Percentiles rank a stretch among this genome's conserved stretches.
Evolutionary conservation across 1,139 yeast species (phyloP).

Genomic region (Protomyces pachydermus): DNA sequence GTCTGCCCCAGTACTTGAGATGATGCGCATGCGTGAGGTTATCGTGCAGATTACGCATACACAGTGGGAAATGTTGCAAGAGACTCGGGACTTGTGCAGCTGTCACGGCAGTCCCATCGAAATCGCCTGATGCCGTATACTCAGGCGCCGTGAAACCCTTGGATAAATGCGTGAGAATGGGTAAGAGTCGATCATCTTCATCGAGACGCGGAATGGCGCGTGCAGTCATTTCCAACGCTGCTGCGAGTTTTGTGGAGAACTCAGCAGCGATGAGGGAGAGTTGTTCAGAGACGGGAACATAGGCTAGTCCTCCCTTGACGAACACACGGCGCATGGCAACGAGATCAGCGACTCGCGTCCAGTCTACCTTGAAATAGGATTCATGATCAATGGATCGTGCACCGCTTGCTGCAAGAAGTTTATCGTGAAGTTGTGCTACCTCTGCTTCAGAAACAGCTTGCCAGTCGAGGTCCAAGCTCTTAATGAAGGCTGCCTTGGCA

Average conservation of each 20-base stretch:
- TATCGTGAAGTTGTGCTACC: conserved; percentile 48
- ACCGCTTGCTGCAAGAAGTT: conserved; percentile 47
- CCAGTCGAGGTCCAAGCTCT: conserved; percentile 56
- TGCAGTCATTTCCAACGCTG: conserved; percentile 61
- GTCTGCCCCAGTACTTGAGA: conserved; percentile 75
- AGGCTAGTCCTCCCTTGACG: conserved; percentile 66
- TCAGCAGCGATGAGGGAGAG: conserved; percentile 62
- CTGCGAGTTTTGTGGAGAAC: conserved; percentile 52
- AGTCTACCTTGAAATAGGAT: conserved; percentile 73
- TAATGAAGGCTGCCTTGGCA: conserved; percentile 64
- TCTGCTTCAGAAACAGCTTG: conserved; percentile 63
- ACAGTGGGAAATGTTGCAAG: conserved; percentile 71
- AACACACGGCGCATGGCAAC: conserved; percentile 66
- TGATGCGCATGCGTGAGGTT: conserved; percentile 61
- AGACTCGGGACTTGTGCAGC: conserved; percentile 58
- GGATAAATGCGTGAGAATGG: conserved; percentile 72
- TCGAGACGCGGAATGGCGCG: conserved; percentile 77
- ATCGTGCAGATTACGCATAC: conserved; percentile 66
- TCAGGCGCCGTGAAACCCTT: conserved; percentile 51
- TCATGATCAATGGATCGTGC: conserved; percentile 46
- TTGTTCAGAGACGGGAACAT: conserved; percentile 78
- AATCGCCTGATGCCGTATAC: conserved; percentile 36
- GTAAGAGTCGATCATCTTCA: conserved; percentile 85
- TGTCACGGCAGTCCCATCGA: conserved; percentile 48
- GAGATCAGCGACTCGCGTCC: conserved; percentile 74